A percentile compares a stretch with the other conserved stretches of the same genome.
Evolutionary conservation across 1,284 basidiomycete genomes (phyloP).

Genomic region (Vanrija sp.): DNA sequence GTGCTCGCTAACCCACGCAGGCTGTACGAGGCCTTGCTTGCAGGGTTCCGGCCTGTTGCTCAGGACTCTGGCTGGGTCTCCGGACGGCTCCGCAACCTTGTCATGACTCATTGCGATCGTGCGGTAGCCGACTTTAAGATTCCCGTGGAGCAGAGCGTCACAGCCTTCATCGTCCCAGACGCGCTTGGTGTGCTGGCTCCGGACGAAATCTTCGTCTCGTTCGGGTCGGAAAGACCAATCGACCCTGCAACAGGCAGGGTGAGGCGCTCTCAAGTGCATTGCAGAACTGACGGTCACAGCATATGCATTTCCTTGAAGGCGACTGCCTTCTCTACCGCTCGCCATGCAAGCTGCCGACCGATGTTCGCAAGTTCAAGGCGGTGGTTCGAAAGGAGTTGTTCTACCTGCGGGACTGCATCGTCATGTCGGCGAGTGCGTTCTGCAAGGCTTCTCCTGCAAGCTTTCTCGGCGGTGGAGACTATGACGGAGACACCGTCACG

Average conservation of each 20-base stretch:
- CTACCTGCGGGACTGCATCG: slow-evolving; percentile 36
- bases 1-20: neutral
- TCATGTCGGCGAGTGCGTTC: slow-evolving; percentile 29
- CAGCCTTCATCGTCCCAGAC: slow-evolving; percentile 41
- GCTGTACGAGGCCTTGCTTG: slow-evolving; percentile 4
- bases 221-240: slow-evolving; percentile 18
- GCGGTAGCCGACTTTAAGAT: slow-evolving; percentile 25
- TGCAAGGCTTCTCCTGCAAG: slow-evolving; percentile 37
- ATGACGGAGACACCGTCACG: slow-evolving; percentile 40
- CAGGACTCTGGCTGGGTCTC: slow-evolving; percentile 14
- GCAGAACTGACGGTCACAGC: neutral
- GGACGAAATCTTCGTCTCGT: slow-evolving; percentile 33
- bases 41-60: slow-evolving; percentile 20
- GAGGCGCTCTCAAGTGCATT: neutral
- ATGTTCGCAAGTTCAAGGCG: slow-evolving; percentile 32
- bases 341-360: slow-evolving; percentile 42
- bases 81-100: slow-evolving; percentile 25
- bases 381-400: slow-evolving; percentile 32
- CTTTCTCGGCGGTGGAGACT: slow-evolving; percentile 40
- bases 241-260: slow-evolving; percentile 21
- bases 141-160: slow-evolving; percentile 25
- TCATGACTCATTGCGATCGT: slow-evolving; percentile 15
- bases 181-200: slow-evolving; percentile 26
- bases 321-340: slow-evolving; percentile 29
- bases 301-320: slow-evolving; percentile 26